Evolutionary conservation across 164 flowering plant species (phyloP).

Genomic region (Protea cynaroides): DNA sequence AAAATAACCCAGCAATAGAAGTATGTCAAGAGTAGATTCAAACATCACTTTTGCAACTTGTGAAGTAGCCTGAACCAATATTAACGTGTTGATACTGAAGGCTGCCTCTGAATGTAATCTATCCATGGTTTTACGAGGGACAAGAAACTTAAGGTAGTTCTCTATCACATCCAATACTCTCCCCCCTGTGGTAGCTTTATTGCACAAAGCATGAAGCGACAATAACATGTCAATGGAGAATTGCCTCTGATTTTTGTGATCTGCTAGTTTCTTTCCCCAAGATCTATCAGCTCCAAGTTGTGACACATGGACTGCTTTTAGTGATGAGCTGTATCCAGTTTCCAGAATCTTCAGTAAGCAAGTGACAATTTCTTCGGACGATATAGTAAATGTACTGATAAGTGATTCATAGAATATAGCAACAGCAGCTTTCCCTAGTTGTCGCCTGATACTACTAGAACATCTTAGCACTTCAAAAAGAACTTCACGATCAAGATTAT

Average conservation of each 20-base stretch:
- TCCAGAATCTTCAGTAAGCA: constrained; percentile 63
- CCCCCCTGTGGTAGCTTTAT: constrained; percentile 61
- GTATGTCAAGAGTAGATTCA: constrained; percentile 67
- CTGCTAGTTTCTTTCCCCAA: constrained; percentile 51
- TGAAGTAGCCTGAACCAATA: constrained; percentile 62
- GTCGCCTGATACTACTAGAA: constrained; percentile 47
- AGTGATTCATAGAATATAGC: constrained; percentile 67
- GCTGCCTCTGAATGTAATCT: constrained; percentile 24
- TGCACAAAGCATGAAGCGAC: constrained; percentile 48
- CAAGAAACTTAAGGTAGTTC: constrained; percentile 58
- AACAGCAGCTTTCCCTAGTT: constrained; percentile 66
- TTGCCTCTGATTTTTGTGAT: constrained; percentile 65
- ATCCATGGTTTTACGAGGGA: constrained; percentile 45
- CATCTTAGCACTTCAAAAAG: constrained; percentile 63
- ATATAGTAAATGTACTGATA: constrained; percentile 27
- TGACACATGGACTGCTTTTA: constrained; percentile 25
- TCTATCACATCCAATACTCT: constrained; percentile 60
- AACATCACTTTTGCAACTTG: constrained; percentile 84
- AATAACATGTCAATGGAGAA: constrained; percentile 70
- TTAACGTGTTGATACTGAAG: constrained; percentile 31
- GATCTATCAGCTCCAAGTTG: constrained; percentile 52
- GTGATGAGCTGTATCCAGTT: constrained; percentile 53
- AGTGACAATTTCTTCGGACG: constrained; percentile 61
- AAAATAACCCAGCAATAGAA: constrained; percentile 64
- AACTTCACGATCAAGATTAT: constrained; percentile 44